phyloP scores from a whole-genome alignment of 805 yeast species.

The Blastobotrys chiropterorum region DNA sequence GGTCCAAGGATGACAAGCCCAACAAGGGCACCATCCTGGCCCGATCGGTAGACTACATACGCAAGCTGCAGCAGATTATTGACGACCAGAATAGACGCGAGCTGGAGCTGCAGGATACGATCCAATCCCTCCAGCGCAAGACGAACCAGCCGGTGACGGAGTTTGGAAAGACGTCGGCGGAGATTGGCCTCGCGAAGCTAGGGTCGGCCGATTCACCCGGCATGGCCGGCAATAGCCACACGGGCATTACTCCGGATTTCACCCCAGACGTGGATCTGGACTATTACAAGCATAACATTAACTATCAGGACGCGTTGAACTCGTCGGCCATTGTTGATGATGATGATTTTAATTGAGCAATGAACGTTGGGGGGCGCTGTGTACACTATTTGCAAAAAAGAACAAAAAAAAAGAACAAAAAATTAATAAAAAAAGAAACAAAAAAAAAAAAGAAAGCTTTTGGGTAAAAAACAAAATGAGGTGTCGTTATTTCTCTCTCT shows the following conservation, averaged over 20 bases:
- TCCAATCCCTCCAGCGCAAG: constrained; percentile 47
- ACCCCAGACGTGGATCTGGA: constrained; percentile 16
- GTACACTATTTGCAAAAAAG: too few species aligned
- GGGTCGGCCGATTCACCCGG: background rate
- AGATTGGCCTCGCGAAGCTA: constrained; percentile 62
- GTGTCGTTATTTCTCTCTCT: too few species aligned
- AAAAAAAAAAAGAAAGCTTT: too few species aligned
- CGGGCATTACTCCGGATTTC: constrained; percentile 14
- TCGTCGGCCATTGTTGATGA: background rate
- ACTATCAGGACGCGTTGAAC: background rate
- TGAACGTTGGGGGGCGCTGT: too few species aligned
- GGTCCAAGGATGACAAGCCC: constrained; percentile 49
- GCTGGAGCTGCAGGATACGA: constrained; percentile 58
- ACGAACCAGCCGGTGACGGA: constrained; percentile 39
- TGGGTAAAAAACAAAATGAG: too few species aligned
- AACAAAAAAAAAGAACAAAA: too few species aligned
- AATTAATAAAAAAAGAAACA: too few species aligned
- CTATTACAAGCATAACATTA: constrained; percentile 10
- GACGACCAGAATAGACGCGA: constrained; percentile 76
- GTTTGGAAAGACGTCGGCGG: constrained; percentile 69
- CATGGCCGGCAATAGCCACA: background rate
- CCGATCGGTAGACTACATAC: constrained; percentile 75
- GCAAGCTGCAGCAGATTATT: constrained; percentile 51
- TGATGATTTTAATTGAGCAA: background rate
- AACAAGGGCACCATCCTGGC: constrained; percentile 74